Base-by-base conservation (phyloP, 164 flowering plant genomes). In the Nelumbo lutea region DNA sequence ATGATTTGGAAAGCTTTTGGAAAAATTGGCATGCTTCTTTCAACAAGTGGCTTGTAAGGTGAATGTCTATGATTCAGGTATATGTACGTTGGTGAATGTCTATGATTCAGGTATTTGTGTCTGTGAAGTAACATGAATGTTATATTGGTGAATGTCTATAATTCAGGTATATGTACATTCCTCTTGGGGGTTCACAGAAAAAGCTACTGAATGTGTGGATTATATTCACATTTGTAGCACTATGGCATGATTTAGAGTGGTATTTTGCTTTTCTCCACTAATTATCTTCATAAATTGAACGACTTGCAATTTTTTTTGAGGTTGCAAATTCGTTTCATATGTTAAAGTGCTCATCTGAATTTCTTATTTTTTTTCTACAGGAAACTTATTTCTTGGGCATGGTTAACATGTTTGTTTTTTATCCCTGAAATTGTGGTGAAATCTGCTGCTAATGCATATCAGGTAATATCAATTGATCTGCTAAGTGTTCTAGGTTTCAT, bases 231-330 rank as follows among this genome's bases (percentile, higher is more conserved):
- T 95, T 92, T 84, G 99, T 95, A n/a, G 99, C 99, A 46, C 64
- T 95, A 55, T 95, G 99, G 99, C 99, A 95, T 80, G 99, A 95
- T 76, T 73, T 95, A 67, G 98, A 95, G 65, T 95, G 99, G 99
- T 95, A 90, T 44, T 56, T 53, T 38, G 62, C 68, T 70, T 71
- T 61, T 51, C 64, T 50, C 50, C 60, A 59, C 47, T 61, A 41
- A 27, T 50, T 55, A 42, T 9, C 48, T 50, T 67, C 45, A 3
- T 51, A 2, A 15, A 6, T 43, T 52, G 47, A 57, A 59, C 50
- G 50, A 7, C 6, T 41, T 65, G 41, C 43, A 14, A 38, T 39
- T 50, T 4, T n/a, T 4, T 63, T 46, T 39, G 40, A 10, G 11
- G 48, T 51, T 52, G 64, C 9, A 50, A 42, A 46, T 70, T 52